A percentile compares a stretch with the other conserved stretches of the same genome.
Evolutionary conservation across 805 yeast genomes (phyloP).

Genomic region (Zygoascus bituminiphila): DNA sequence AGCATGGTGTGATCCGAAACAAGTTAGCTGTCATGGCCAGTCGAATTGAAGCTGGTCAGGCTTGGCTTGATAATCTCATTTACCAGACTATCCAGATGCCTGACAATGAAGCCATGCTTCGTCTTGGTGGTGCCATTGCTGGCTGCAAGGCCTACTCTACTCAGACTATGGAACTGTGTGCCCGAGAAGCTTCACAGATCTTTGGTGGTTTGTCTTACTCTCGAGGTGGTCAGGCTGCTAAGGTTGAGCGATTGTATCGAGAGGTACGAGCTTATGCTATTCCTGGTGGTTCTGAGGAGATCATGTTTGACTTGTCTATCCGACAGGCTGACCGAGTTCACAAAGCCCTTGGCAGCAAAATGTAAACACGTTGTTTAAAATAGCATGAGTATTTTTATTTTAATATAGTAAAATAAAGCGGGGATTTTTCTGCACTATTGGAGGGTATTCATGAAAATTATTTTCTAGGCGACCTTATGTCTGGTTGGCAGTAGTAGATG

Average conservation of each 20-base stretch:
- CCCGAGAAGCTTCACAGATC: slow-evolving; percentile 37
- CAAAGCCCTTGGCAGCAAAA: slow-evolving; percentile 33
- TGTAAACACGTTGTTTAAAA: too few species aligned
- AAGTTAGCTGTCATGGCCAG: slow-evolving; percentile 36
- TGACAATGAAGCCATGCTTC: slow-evolving; percentile 29
- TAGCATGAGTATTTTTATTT: too few species aligned
- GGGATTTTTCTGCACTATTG: too few species aligned
- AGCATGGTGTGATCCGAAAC: slow-evolving; percentile 36
- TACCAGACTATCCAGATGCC: slow-evolving; percentile 27
- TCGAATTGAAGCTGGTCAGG: slow-evolving; percentile 34
- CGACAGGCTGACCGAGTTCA: slow-evolving; percentile 34
- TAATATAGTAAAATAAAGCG: too few species aligned
- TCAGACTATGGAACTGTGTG: slow-evolving; percentile 35
- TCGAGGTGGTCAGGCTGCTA: slow-evolving; percentile 37
- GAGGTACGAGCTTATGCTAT: slow-evolving; percentile 39
- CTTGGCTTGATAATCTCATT: slow-evolving; percentile 32
- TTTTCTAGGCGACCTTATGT: too few species aligned
- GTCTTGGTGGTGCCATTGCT: slow-evolving; percentile 37
- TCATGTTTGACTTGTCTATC: slow-evolving; percentile 35
- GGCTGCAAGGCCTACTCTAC: slow-evolving; percentile 35
- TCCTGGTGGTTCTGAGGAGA: slow-evolving; percentile 40
- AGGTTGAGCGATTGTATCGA: slow-evolving; percentile 36
- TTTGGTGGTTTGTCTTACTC: slow-evolving; percentile 37
- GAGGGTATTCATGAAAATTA: too few species aligned
- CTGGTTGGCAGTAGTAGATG: too few species aligned